Base-by-base conservation (phyloP, 2,329 filamentous ascomycete genomes). In the Hortaea werneckii region DNA sequence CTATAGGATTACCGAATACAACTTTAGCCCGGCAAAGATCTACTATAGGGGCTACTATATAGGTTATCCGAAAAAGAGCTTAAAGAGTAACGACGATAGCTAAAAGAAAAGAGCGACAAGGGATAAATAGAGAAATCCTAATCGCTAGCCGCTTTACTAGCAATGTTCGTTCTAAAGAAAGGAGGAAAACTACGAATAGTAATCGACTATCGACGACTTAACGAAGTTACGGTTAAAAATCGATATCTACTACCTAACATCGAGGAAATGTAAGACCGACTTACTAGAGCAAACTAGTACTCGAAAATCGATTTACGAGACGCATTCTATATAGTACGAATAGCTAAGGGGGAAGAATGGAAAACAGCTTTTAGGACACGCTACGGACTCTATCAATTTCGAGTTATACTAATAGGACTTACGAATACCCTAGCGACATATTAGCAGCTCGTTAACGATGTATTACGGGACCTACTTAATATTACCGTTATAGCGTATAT, bases 151-250 rank as follows among this genome's bases (percentile, higher is more conserved):
- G 42, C 27, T 5, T 40, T 41, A 41, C 53, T 39, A 41, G 54
- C 53, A 30, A 37, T 59, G 6, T 58, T 59, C 46, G 35, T 60
- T 38, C 49, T 38, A 32, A 61, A 62, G 40, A 53, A 53, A 12
- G 45, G 56, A 44, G 38, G 47, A 29, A 51, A 41, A 10, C 35
- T 58, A 46, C 29, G 42, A 30, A 42, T 56, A 38, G 54, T 50
- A 39, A 40, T 59, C 8, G 44, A 62, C 47, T 63, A 60, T 41
- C 29, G 47, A 39, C 30, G 32, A 12, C 30, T 62, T 35, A 64
- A 63, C 45, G 46, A 52, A 8, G 54, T 58, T 10, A 63, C 44
- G 2, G 49, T 56, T 28, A 61, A 62, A 43, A 58, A 61, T 49
- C 32, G 48, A 28, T 59, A 61, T 40, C 50, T 39, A 2, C 38